phyloP scores from a whole-genome alignment of 768 basidiomycete species.

The Mycena vulgaris region DNA sequence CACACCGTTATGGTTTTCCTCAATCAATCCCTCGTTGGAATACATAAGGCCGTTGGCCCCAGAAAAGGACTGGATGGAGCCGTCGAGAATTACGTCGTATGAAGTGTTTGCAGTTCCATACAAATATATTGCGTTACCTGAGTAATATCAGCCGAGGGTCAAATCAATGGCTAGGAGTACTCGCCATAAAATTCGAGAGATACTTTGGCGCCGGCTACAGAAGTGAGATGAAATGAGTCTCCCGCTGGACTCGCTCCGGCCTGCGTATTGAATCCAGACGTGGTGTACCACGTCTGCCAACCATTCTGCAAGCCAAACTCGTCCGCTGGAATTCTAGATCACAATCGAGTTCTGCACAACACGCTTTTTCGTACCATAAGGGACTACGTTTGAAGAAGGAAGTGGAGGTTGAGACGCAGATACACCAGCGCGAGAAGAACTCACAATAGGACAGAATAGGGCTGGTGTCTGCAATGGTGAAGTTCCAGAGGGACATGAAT shows the following conservation, averaged over 20 bases:
- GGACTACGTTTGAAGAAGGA: not conserved
- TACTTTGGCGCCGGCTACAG: slow-evolving; percentile 13
- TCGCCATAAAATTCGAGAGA: slow-evolving; percentile 30
- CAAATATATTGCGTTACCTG: slow-evolving; percentile 24
- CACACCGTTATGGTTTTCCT: slow-evolving; percentile 21
- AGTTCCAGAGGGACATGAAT: slow-evolving; percentile 31
- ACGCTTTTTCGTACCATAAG: slow-evolving; percentile 10
- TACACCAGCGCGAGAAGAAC: not conserved
- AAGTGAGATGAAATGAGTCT: slow-evolving; percentile 24
- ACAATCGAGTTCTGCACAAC: not conserved
- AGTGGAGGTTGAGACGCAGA: not conserved
- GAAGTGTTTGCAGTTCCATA: slow-evolving; percentile 22
- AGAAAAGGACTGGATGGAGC: not conserved
- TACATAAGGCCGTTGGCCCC: slow-evolving; percentile 7
- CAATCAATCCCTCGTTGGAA: slow-evolving; percentile 3
- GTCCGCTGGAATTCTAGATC: slow-evolving; percentile 17
- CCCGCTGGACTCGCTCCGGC: slow-evolving; percentile 11
- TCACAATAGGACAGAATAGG: slow-evolving; percentile 23
- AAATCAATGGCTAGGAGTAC: not conserved
- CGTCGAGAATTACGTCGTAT: slow-evolving; percentile 22
- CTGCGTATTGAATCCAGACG: slow-evolving; percentile 20
- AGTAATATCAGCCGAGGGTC: not conserved
- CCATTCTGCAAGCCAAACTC: slow-evolving; percentile 20
- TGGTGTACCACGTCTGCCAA: slow-evolving; percentile 26
- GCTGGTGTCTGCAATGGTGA: slow-evolving; percentile 23